A percentile compares a stretch with the other conserved stretches of the same genome.
These are phyloP conservation scores for Hypoxylon rickii DNA, from an alignment of 495 filamentous ascomycete genomes.

Conservation along the genomic window DNA sequence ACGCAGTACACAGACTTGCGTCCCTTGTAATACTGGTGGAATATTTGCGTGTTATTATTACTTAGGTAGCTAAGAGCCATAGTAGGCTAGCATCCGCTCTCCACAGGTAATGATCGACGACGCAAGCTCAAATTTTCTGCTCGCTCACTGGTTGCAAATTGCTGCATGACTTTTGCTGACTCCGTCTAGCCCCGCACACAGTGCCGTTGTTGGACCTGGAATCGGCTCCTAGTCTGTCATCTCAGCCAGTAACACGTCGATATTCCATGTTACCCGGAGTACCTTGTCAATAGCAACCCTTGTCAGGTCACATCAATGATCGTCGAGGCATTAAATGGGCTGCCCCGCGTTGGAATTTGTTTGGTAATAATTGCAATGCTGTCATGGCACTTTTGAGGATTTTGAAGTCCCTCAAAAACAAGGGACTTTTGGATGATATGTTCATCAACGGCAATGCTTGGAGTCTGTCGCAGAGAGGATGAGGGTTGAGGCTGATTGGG, in stretches of 20 bases:
- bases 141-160: constrained; percentile 24
- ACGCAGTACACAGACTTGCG: no score
- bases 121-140: constrained; percentile 25
- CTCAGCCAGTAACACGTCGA: constrained; percentile 24
- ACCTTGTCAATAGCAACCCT: constrained; percentile 21
- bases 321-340: constrained; percentile 25
- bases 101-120: constrained; percentile 27
- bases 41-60: constrained; percentile 24
- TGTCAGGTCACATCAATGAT: constrained; percentile 26
- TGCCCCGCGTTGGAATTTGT: constrained; percentile 27
- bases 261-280: constrained; percentile 21
- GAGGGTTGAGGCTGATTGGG: no score
- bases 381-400: constrained; percentile 4
- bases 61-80: constrained; percentile 26
- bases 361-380: constrained; percentile 20
- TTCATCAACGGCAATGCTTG: no score
- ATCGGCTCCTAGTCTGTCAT: constrained; percentile 18
- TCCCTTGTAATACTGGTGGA: constrained; percentile 20
- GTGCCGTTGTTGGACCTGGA: constrained; percentile 24
- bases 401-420: not conserved
- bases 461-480: no score
- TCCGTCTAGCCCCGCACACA: constrained; percentile 28
- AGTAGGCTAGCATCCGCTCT: constrained; percentile 15
- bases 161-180: constrained; percentile 37
- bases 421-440: not conserved